phyloP scores from a whole-genome alignment of 139 green algal genomes.

The Pedinophyceae sp. region DNA sequence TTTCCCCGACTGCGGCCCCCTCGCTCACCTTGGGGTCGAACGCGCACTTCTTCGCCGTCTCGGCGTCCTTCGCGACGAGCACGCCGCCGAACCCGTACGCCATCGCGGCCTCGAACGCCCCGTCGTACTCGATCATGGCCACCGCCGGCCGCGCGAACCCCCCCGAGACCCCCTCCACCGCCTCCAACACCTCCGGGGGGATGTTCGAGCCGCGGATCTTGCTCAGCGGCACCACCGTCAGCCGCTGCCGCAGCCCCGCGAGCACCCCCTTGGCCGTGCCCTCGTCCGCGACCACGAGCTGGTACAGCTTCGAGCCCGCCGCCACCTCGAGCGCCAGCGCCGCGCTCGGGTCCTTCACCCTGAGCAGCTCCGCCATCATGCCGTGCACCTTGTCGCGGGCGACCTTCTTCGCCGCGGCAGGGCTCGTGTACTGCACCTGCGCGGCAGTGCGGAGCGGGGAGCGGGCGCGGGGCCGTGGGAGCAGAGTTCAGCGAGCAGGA shows the following conservation, averaged over 20 bases:
- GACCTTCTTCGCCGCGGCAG: too few relatives aligned
- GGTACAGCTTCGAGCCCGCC: constrained; percentile 80
- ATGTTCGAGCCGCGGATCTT: constrained; percentile 38
- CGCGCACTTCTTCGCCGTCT: constrained; percentile 75
- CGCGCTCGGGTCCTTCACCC: constrained; percentile 42
- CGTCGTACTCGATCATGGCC: constrained; percentile 65
- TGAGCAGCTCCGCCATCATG: constrained; percentile 66
- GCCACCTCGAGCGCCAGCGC: constrained; percentile 84
- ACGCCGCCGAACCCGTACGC: constrained; percentile 81
- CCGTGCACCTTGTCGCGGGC: constrained; percentile 44
- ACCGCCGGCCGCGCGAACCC: constrained; percentile 57
- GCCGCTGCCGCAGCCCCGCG: constrained; percentile 54
- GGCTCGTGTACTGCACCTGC: too few relatives aligned
- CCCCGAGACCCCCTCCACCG: constrained; percentile 27
- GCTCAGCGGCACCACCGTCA: constrained; percentile 96
- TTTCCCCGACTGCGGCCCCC: too few relatives aligned
- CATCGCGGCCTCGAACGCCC: constrained; percentile 61
- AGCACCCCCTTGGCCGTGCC: constrained; percentile 78
- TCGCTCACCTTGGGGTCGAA: constrained; percentile 74
- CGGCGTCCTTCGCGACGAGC: constrained; percentile 41
- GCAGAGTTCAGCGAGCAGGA: too few relatives aligned
- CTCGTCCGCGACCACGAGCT: constrained; percentile 77
- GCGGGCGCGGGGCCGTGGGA: too few relatives aligned
- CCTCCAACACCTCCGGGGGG: constrained; percentile 10
- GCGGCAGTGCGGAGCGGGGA: too few relatives aligned